Conservation (phyloP, 352 stramenopile genomes). For the Achlya hypogyna region DNA sequence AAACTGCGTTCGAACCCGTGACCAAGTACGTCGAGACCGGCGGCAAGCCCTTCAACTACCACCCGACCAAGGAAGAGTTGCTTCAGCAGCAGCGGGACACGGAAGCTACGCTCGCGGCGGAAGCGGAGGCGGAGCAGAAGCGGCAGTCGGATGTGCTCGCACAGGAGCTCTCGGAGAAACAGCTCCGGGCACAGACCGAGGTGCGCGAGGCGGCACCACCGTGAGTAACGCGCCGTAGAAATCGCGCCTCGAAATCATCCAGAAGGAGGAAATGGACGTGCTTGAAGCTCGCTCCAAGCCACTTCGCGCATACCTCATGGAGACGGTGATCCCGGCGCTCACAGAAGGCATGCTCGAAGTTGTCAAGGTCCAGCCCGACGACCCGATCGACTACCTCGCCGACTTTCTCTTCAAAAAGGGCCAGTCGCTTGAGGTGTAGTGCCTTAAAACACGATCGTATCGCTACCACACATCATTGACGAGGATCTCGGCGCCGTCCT, state of each 20-base stretch:
- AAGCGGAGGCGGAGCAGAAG: constrained; percentile 31
- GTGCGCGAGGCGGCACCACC: neutral
- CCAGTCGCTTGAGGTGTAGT: constrained; percentile 4
- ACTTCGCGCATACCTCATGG: constrained; percentile 71
- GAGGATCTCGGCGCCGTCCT: constrained; percentile 61
- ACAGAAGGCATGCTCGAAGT: constrained; percentile 82
- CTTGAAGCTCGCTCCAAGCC: constrained; percentile 73
- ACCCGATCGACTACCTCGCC: constrained; percentile 83
- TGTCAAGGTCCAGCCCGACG: constrained; percentile 74
- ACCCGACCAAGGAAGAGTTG: constrained; percentile 64
- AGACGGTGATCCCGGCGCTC: constrained; percentile 73
- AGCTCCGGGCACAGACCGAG: constrained; percentile 5
- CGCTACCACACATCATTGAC: constrained; percentile 35
- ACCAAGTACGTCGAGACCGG: constrained; percentile 70
- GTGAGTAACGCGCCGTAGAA: constrained; percentile 3
- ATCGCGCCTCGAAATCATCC: constrained; percentile 54
- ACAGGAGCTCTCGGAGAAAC: constrained; percentile 22
- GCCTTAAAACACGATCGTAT: neutral
- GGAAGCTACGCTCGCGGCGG: constrained; percentile 7
- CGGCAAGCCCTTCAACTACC: constrained; percentile 69
- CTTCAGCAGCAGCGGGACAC: constrained; percentile 34
- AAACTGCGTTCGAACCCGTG: constrained; percentile 37
- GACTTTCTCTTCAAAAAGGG: constrained; percentile 80
- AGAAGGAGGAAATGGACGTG: constrained; percentile 71
- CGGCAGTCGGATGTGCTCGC: constrained; percentile 34